Evolutionary conservation across 1,139 yeast genomes (phyloP).

Genomic region (Pichia sp.): DNA sequence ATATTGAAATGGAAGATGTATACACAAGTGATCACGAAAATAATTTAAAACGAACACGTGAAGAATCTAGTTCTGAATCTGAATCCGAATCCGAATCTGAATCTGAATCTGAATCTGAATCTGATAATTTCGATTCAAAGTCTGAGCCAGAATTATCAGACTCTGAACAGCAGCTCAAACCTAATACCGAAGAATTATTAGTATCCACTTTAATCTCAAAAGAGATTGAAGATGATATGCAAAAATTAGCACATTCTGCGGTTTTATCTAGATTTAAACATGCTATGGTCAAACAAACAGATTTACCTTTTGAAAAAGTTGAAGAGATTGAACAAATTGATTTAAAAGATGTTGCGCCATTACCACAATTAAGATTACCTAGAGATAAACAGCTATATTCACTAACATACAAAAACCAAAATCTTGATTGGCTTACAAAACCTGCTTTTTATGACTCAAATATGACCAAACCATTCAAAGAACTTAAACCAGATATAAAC

Average conservation of each 20-base stretch:
- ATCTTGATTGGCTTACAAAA: slow-evolving; percentile 59
- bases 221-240: neutral
- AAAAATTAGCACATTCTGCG: slow-evolving; percentile 28
- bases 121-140: slow-evolving; percentile 9
- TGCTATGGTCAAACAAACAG: slow-evolving; percentile 27
- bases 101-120: slow-evolving; percentile 4
- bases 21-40: slow-evolving; percentile 8
- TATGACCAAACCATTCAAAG: slow-evolving; percentile 36
- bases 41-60: slow-evolving; percentile 18
- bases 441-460: slow-evolving; percentile 53
- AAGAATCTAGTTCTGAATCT: slow-evolving; percentile 1
- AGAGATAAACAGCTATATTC: slow-evolving; percentile 39
- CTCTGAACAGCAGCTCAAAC: no score
- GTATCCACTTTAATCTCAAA: neutral
- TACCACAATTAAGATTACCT: slow-evolving; percentile 76
- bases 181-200: neutral
- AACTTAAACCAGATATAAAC: slow-evolving; percentile 34
- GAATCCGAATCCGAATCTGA: slow-evolving; percentile 8
- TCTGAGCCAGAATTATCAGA: neutral
- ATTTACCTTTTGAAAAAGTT: slow-evolving; percentile 1
- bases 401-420: slow-evolving; percentile 36
- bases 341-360: slow-evolving; percentile 56
- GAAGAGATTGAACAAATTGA: slow-evolving; percentile 22
- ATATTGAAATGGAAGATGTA: neutral
- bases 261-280: slow-evolving; percentile 39